Base-by-base conservation (phyloP, 2,329 filamentous ascomycete species). In the Verticillium nubilum region DNA sequence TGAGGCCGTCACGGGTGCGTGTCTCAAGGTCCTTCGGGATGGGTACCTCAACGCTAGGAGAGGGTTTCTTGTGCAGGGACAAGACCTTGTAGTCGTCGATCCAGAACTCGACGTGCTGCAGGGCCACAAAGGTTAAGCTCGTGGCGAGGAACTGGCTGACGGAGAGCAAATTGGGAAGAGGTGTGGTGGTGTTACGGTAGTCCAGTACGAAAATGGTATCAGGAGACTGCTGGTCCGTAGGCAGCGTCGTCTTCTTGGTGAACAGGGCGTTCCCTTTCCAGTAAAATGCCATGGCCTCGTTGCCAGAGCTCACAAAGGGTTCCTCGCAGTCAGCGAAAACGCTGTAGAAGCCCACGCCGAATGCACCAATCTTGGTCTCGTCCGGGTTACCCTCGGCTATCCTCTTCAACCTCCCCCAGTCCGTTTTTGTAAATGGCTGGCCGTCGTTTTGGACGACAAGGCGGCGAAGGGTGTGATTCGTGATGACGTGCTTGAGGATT, bases 341-440 rank as follows among this genome's bases (percentile, higher is more conserved):
- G 72, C 91, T 96, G 80, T 99, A 99, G 77, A 99, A 99, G 2
- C 95, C 95, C 31, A 99, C 95, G 65, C 95, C 95, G 72, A 99
- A 99, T 3, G 95, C 96, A 58, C 95, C 95, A 68, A 99, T 99
- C 79, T 99, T 99, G 54, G 93, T 98, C 76, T 99, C 95, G 73
- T 99, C 95, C 0, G 95, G 95, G 70, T 99, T 99, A 54, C 95
- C 96, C 73, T 99, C 95, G n/a, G 95, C 96, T 63, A 99, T 99
- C 62, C 94, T 87, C 80, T 98, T 98, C 64, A 99, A 73, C 58
- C 95, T 85, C 53, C 87, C 87, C 95, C 95, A 99, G 74, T 99
- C 95, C 19, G 92, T 96, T 67, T 89, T 85, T 57, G 86, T 89
- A 69, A 99, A 99, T 0, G 91, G 84, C 64, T 91, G 84, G 35